phyloP scores from a whole-genome alignment of 106 monocot species.

The Apostasia shenzhenica region DNA sequence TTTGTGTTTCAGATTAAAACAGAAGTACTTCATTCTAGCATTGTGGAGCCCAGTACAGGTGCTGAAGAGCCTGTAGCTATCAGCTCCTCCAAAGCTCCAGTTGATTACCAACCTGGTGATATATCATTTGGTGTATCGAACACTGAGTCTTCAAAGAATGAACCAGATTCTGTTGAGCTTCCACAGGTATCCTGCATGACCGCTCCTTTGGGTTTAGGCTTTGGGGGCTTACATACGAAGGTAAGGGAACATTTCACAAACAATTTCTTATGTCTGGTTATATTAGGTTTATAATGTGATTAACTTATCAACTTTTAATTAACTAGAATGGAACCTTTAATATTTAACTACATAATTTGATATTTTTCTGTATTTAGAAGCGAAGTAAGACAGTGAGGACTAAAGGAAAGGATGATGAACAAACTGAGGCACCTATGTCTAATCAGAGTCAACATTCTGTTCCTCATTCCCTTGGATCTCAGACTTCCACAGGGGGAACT shows the following conservation, averaged over 20 bases:
- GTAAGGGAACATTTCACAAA: conserved; percentile 17
- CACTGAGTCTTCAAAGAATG: conserved; percentile 12
- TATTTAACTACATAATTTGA: background rate
- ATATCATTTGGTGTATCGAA: conserved; percentile 1
- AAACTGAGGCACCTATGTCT: conserved; percentile 3
- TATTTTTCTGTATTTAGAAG: conserved; percentile 24
- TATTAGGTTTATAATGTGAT: background rate
- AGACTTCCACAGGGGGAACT: conserved; percentile 10
- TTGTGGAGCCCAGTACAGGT: background rate
- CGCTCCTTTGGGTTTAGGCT: conserved; percentile 62
- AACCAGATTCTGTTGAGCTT: background rate
- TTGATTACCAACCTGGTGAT: background rate
- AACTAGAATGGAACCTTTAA: background rate
- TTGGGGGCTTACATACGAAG: conserved; percentile 70
- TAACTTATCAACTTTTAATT: background rate
- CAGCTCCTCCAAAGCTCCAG: background rate
- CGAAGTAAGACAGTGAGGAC: conserved; percentile 38
- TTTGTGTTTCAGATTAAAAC: conserved; percentile 10
- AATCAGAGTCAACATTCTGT: conserved; percentile 27
- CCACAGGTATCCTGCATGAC: conserved; percentile 9
- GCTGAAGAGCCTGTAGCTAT: conserved; percentile 8
- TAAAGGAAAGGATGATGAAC: conserved; percentile 13
- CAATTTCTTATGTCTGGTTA: background rate
- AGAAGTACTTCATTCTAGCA: conserved; percentile 4
- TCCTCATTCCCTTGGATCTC: conserved; percentile 39